These are phyloP conservation scores for Suillus subluteus DNA, from an alignment of 768 basidiomycete species.

Conservation along the genomic window DNA sequence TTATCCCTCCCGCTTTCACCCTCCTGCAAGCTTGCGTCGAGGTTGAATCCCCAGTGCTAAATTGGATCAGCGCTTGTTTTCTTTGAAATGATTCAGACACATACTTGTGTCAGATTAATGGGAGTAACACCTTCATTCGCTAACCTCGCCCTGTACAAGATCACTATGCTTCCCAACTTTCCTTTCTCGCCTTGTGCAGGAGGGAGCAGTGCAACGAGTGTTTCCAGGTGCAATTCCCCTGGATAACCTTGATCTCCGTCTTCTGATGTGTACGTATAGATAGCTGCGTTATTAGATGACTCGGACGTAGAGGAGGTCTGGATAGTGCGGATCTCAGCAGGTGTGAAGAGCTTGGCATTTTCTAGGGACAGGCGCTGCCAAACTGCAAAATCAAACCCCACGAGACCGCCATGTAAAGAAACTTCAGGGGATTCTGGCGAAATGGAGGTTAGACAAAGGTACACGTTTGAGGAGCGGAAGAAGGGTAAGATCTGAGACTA, in stretches of 20 bases:
- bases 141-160: conserved; percentile 75
- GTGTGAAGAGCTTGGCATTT: conserved; percentile 56
- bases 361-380: conserved; percentile 52
- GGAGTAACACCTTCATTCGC: conserved; percentile 61
- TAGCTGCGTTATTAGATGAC: conserved; percentile 36
- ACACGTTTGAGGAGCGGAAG: conserved; percentile 1
- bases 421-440: conserved; percentile 52
- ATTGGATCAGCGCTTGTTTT: conserved; percentile 7
- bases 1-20: conserved; percentile 35
- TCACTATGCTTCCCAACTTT: conserved; percentile 64
- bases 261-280: conserved; percentile 61
- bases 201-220: conserved; percentile 51
- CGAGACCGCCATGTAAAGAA: conserved; percentile 73
- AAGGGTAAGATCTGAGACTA: neutral
- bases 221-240: conserved; percentile 63
- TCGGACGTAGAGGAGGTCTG: conserved; percentile 33
- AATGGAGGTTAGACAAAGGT: neutral
- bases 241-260: conserved; percentile 77
- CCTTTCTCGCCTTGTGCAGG: conserved; percentile 42
- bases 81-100: conserved; percentile 19
- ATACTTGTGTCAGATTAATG: conserved; percentile 75
- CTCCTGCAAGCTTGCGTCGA: conserved; percentile 63
- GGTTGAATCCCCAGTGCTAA: conserved; percentile 85
- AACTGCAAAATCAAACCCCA: conserved; percentile 60
- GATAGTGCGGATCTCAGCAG: conserved; percentile 54